Conservation (phyloP, 1,139 yeast genomes). For the Protomyces gravidus region DNA sequence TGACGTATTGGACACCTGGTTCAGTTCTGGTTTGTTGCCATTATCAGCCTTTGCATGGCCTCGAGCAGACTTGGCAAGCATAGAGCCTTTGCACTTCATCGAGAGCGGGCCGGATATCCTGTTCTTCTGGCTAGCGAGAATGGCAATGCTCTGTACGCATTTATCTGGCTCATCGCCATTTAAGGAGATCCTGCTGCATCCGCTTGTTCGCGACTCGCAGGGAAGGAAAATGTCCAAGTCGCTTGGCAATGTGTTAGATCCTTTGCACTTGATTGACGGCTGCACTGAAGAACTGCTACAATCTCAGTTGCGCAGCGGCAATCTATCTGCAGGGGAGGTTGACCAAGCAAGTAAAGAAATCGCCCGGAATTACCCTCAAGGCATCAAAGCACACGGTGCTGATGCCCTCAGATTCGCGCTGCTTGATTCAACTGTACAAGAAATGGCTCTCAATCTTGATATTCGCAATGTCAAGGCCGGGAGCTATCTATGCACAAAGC, state of each 20-base stretch:
- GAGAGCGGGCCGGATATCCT: constrained; percentile 32
- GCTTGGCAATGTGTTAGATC: constrained; percentile 32
- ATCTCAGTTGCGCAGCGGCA: constrained; percentile 3
- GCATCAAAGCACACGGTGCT: constrained; percentile 26
- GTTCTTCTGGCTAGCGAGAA: constrained; percentile 32
- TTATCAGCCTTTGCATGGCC: constrained; percentile 31
- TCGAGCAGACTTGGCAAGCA: constrained; percentile 56
- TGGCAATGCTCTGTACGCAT: constrained; percentile 32
- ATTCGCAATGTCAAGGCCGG: constrained; percentile 23
- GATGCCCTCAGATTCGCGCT: constrained; percentile 31
- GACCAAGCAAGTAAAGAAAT: constrained; percentile 1
- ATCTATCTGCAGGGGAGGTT: constrained; percentile 7
- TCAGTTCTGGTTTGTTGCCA: constrained; percentile 31
- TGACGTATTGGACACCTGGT: constrained; percentile 33
- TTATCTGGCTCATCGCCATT: constrained; percentile 27
- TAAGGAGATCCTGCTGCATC: constrained; percentile 31
- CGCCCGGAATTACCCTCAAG: constrained; percentile 16
- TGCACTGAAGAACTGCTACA: constrained; percentile 5
- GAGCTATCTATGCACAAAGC: constrained; percentile 21
- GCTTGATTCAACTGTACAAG: constrained; percentile 28
- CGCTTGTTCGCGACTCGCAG: constrained; percentile 30
- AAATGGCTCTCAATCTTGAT: constrained; percentile 26
- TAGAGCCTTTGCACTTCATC: constrained; percentile 14
- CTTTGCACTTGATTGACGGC: constrained; percentile 29
- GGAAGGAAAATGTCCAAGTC: constrained; percentile 33